A percentile compares a stretch with the other conserved stretches of the same genome.
phyloP scores from a whole-genome alignment of 768 basidiomycete species.

The Lactarius indigo region DNA sequence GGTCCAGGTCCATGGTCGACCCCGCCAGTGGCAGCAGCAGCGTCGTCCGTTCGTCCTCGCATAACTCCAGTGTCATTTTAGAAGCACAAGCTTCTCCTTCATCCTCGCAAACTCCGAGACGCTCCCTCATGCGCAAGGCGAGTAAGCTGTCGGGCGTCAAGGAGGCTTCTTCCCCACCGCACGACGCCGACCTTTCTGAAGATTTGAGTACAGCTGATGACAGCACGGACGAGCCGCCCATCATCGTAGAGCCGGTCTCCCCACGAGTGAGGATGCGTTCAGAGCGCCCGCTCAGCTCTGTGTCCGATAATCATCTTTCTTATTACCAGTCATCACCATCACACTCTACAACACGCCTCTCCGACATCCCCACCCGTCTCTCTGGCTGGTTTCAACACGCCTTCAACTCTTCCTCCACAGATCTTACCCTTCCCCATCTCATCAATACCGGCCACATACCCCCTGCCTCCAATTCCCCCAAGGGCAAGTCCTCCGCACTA shows the following conservation, averaged over 20 bases:
- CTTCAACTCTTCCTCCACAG: constrained; percentile 66
- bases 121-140: constrained; percentile 19
- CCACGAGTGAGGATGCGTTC: constrained; percentile 54
- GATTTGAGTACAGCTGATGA: constrained; percentile 35
- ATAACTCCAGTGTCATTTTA: constrained; percentile 34
- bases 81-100: constrained; percentile 13
- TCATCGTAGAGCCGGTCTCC: constrained; percentile 61
- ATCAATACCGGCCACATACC: constrained; percentile 44
- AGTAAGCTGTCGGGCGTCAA: constrained; percentile 25
- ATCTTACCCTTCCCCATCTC: constrained; percentile 62
- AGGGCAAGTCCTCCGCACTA: constrained; percentile 47
- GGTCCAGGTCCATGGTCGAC: constrained; percentile 51
- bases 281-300: constrained; percentile 50
- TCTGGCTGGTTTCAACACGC: constrained; percentile 82
- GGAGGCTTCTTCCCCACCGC: constrained; percentile 22
- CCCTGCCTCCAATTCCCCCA: constrained; percentile 37
- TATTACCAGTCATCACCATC: constrained; percentile 40
- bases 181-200: constrained; percentile 33
- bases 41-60: constrained; percentile 43
- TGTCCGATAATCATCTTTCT: constrained; percentile 43
- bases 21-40: constrained; percentile 37
- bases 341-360: constrained; percentile 48
- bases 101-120: constrained; percentile 22
- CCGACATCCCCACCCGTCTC: constrained; percentile 70
- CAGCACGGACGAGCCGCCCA: constrained; percentile 49